phyloP scores from a whole-genome alignment of 805 yeast species.

The Schizosaccharomyces japonicus region DNA sequence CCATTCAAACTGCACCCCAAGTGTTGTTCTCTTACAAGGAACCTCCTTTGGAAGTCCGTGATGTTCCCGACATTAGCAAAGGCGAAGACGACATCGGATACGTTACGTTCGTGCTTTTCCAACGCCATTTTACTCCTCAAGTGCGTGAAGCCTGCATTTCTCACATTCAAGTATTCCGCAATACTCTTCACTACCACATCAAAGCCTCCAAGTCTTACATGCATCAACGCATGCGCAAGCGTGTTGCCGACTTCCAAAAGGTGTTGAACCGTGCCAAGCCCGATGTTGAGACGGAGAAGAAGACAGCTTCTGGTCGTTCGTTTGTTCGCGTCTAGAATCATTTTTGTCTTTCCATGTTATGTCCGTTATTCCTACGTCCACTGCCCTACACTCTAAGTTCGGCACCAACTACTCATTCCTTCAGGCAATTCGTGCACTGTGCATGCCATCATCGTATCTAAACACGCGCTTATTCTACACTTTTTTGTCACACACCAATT shows the following conservation, averaged over 20 bases:
- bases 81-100: conserved; percentile 27
- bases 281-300: conserved; percentile 59
- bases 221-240: conserved; percentile 93
- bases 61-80: conserved; percentile 17
- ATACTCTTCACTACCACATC: conserved; percentile 94
- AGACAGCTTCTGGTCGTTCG: conserved; percentile 51
- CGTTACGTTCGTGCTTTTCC: conserved; percentile 53
- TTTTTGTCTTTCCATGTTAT: neutral
- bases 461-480: no score
- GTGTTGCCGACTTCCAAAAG: conserved; percentile 83
- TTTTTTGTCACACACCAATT: no score
- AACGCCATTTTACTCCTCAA: conserved; percentile 38
- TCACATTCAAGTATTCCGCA: conserved; percentile 78
- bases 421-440: no score
- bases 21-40: conserved; percentile 73
- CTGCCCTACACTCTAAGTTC: no score
- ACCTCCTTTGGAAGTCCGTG: conserved; percentile 71
- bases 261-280: conserved; percentile 92
- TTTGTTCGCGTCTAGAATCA: conserved; percentile 19
- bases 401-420: no score
- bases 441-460: no score
- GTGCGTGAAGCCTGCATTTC: conserved; percentile 65
- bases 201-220: conserved; percentile 94
- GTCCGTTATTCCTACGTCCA: neutral
- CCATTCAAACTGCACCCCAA: conserved; percentile 95